Evolutionary conservation across 257 asterid species (phyloP), one percentile per base, ranked within the genome.

Genomic region (Echites panduratus): DNA sequence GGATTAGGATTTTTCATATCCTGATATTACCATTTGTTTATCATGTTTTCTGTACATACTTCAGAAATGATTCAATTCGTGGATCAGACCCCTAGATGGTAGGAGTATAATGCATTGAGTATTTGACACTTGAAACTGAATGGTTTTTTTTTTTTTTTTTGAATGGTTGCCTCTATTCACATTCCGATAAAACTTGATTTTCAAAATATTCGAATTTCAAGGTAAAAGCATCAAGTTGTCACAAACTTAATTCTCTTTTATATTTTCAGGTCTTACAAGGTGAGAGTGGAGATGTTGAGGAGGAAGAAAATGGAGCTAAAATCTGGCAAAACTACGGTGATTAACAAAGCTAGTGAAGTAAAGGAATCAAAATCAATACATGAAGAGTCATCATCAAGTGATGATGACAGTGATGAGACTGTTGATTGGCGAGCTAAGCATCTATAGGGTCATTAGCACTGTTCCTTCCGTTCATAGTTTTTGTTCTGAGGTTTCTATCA

Each of bases 401-500:
- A 88, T 24, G 91, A 81, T 41, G 96, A 89, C 63, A 87, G 83
- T 32, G 77, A 82, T 70, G 95, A 77, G 65, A 82, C 82, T 80
- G 88, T 89, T 61, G 97, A 94, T 81, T 94, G 99, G 99, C 86
- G 99, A 82, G 89, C 99, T 8, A 91, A 91, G 83, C 97, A 85
- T 77, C 86, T 91, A 24, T 91, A 74, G 81, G 27, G 7, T 45
- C 45, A n/a, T n/a, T n/a, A n/a, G n/a, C n/a, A n/a, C 32, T 32
- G 0, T 14, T 29, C 5, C 67, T 17, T 10, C 45, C 17, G 17
- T 13, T 2, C 22, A 29, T 62, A 16, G 47, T 32, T 62, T 19
- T 62, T 35, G 45, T 17, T 62, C 26, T 35, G 3, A 63, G 38
- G 47, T 5, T 63, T 63, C 11, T 35, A 16, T 26, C 17, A 12